phyloP scores from a whole-genome alignment of 169 alveolate genomes.

The Perkinsus olseni region DNA sequence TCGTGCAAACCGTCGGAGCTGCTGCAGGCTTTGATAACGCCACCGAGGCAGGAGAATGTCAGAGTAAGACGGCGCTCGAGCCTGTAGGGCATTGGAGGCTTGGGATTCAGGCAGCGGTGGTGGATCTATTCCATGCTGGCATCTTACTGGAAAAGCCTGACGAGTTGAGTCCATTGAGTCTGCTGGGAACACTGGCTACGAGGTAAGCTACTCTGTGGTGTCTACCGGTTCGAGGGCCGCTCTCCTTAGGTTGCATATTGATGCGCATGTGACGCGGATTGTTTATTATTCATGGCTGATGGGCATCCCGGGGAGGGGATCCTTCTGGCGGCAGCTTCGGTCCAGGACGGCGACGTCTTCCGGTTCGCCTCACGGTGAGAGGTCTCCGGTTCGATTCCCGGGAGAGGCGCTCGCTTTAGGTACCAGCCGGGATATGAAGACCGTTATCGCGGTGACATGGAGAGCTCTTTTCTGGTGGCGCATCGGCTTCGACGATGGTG shows the following conservation, averaged over 20 bases:
- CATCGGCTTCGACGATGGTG: background rate
- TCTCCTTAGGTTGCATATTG: background rate
- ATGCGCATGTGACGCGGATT: background rate
- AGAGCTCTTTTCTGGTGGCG: background rate
- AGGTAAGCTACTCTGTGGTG: background rate
- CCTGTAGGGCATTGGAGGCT: background rate
- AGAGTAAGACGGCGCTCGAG: background rate
- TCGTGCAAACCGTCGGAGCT: background rate
- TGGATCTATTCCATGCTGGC: background rate
- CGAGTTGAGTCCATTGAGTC: background rate
- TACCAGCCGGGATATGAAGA: background rate
- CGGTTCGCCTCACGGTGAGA: background rate
- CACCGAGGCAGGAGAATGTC: background rate
- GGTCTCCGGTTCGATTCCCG: background rate
- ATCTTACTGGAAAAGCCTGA: background rate
- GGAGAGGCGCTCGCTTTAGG: background rate
- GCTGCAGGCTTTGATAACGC: background rate
- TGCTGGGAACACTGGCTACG: background rate
- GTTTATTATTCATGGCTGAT: background rate
- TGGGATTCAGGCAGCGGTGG: background rate
- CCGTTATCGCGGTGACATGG: background rate
- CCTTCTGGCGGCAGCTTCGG: background rate
- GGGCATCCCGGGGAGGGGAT: slow-evolving; percentile 2
- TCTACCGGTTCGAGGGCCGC: background rate
- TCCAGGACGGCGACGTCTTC: background rate